phyloP scores from a whole-genome alignment of 192 early-diverging fungal genomes.

The Coemansia asiatica region DNA sequence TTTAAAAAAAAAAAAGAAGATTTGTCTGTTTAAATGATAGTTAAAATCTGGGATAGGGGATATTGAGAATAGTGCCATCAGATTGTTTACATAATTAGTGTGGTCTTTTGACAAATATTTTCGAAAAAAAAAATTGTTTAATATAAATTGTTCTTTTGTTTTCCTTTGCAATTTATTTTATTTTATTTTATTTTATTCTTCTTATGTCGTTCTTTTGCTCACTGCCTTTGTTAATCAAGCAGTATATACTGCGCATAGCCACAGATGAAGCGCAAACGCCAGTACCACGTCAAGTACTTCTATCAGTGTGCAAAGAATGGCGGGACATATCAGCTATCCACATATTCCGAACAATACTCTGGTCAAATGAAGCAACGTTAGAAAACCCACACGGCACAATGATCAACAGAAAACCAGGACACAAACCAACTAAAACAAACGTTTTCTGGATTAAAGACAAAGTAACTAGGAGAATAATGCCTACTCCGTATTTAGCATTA shows the following conservation, averaged over 20 bases:
- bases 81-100: too few relatives aligned
- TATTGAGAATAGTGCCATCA: too few relatives aligned
- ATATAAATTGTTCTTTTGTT: slow-evolving; percentile 12
- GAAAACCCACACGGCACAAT: too few relatives aligned
- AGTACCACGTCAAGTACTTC: background rate
- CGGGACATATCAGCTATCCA: background rate
- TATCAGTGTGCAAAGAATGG: background rate
- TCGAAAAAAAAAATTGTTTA: too few relatives aligned
- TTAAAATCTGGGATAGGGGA: too few relatives aligned
- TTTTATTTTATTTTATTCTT: background rate
- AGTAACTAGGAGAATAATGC: background rate
- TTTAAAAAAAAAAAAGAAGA: too few relatives aligned
- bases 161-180: too few relatives aligned
- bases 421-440: background rate
- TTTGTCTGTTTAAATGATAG: too few relatives aligned
- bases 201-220: background rate
- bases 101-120: too few relatives aligned
- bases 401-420: too few relatives aligned
- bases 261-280: background rate
- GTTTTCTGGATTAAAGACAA: background rate
- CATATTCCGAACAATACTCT: background rate
- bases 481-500: background rate
- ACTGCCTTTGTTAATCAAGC: background rate
- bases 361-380: background rate
- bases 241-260: background rate